phyloP scores from a whole-genome alignment of 129 eudicot genomes.

The Mikania micrantha region DNA sequence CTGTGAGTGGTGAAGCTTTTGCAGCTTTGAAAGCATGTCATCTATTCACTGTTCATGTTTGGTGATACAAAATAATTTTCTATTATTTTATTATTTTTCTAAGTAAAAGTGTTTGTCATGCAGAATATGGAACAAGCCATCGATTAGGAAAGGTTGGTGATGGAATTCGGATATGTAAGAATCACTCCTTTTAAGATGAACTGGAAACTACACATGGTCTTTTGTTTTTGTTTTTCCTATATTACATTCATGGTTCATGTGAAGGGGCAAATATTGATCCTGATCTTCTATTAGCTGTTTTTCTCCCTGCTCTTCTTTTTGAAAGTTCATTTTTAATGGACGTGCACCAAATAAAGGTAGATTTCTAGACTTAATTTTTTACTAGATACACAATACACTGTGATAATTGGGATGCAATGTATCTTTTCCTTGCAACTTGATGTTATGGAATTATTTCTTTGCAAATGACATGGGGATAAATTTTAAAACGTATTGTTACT shows the following conservation, averaged over 20 bases:
- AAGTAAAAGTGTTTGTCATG: conserved; percentile 15
- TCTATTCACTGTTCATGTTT: not conserved
- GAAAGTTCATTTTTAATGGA: conserved; percentile 98
- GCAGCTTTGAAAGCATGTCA: not conserved
- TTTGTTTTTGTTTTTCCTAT: not conserved
- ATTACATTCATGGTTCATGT: conserved; percentile 11
- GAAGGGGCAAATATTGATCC: conserved; percentile 95
- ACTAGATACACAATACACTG: too few species aligned
- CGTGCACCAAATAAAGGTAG: conserved; percentile 92
- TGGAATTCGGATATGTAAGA: conserved; percentile 72
- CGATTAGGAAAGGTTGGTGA: conserved; percentile 65
- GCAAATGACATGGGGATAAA: not conserved
- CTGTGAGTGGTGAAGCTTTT: not conserved
- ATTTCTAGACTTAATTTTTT: conserved; percentile 2
- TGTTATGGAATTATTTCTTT: too few species aligned
- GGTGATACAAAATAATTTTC: not conserved
- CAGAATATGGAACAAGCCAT: conserved; percentile 73
- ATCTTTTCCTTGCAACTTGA: not conserved
- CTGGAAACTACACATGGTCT: not conserved
- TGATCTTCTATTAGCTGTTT: conserved; percentile 84
- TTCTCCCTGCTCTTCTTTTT: conserved; percentile 97
- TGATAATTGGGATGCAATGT: not conserved
- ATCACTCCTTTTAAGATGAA: not conserved
- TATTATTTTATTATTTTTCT: not conserved
- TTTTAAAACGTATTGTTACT: not conserved